Evolutionary conservation across 1,284 basidiomycete genomes (phyloP).

Genomic region (Cutaneotrichosporon curvatum): DNA sequence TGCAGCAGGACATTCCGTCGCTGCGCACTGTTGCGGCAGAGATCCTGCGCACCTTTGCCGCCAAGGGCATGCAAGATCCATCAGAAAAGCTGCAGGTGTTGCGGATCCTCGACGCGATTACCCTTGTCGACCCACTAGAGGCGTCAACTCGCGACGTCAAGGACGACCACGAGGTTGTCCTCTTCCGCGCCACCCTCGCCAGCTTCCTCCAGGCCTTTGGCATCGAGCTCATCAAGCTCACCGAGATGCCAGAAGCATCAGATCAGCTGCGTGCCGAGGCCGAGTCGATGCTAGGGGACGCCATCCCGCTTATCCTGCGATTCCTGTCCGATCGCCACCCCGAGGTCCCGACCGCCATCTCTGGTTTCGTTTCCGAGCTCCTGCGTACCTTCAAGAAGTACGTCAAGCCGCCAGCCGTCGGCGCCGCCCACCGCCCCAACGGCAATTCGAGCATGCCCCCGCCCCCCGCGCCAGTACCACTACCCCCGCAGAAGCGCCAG

Average conservation of each 20-base stretch:
- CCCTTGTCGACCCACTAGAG: conserved; percentile 73
- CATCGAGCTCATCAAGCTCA: conserved; percentile 73
- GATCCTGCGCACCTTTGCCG: conserved; percentile 72
- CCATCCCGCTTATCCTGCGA: conserved; percentile 73
- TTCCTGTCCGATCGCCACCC: conserved; percentile 87
- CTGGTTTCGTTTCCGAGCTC: conserved; percentile 68
- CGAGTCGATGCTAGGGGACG: conserved; percentile 58
- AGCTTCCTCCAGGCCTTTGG: conserved; percentile 77
- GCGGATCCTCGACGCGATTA: conserved; percentile 76
- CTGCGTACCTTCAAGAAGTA: conserved; percentile 51
- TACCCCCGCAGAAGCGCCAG: conserved; percentile 61
- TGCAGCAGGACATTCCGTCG: conserved; percentile 62
- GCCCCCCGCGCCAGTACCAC: conserved; percentile 31
- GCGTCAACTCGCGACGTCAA: conserved; percentile 64
- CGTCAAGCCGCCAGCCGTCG: conserved; percentile 12
- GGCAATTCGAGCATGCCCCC: conserved; percentile 16
- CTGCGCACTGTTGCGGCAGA: conserved; percentile 77
- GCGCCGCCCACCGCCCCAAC: conserved; percentile 8
- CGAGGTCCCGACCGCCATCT: conserved; percentile 75
- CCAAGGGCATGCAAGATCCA: conserved; percentile 89
- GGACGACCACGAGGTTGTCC: conserved; percentile 64
- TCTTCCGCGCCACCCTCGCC: conserved; percentile 82
- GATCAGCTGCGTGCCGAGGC: conserved; percentile 65
- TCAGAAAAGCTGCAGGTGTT: conserved; percentile 84
- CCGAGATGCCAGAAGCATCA: conserved; percentile 51